Base-by-base conservation (phyloP, 768 basidiomycete genomes). In the Podaxis carcinomalis region DNA sequence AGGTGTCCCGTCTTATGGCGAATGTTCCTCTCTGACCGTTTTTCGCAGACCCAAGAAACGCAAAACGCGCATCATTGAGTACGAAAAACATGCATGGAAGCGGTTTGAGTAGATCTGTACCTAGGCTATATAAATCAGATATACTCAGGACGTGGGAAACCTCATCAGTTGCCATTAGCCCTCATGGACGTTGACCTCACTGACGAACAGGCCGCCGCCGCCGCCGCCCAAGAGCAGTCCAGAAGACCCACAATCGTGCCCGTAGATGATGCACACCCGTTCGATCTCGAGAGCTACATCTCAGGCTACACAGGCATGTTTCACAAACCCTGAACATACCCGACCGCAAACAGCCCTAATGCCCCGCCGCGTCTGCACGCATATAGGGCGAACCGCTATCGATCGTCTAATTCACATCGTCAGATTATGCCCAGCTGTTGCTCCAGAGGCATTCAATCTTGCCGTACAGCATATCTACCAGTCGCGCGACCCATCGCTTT, bases 61-160 rank as follows among this genome's bases (percentile, higher is more conserved):
- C 44, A 84, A 71, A 68, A 73, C 70, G 28, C 83, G 81, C 59
- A 75, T 77, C 5, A 78, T 87, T 46, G 85, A 87, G 70, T 89
- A 89, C 70, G 89, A 92, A 69, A 92, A 89, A 65, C 88, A 89
- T 69, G 84, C 88, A 10, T 90, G 86, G 86, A 92, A 90, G 72
- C 78, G 82, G 51, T 90, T 92, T 69, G 83, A 89, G 67, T 77
- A 68, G 67, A 63, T 61, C 27, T 42, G 50, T 53, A 52, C 40
- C 13, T 52, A 50, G 49, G 7, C 19, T 55, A 55, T 27, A 40
- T 61, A 55, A 28, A 52, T 51, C 46, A 58, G 49, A 59, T 19
- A 51, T 44, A 32, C 37, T 9, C 5, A 5, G 40, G 44, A 2
- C 58, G 53, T 59, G 63, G 57, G 63, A 68, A 62, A 42, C n/a